Percentiles rank a stretch among this genome's conserved stretches.
Evolutionary conservation across 139 green algal genomes (phyloP).

Genomic region (Ulvella scutata): DNA sequence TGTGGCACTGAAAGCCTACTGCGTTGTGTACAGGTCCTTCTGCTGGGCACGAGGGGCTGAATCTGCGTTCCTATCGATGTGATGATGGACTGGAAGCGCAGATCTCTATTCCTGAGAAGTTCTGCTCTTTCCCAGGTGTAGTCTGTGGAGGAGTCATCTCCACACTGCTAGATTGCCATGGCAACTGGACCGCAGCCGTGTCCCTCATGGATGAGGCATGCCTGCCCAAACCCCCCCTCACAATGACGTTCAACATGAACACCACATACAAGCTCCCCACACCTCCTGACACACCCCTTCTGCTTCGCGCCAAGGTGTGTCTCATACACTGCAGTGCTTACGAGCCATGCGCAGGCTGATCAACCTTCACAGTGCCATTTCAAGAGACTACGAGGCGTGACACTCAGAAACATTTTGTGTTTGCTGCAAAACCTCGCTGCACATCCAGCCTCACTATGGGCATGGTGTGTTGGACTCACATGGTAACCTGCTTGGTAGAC

Average conservation of each 20-base stretch:
- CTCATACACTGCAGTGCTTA: too few species aligned
- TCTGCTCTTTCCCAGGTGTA: slow-evolving; percentile 29
- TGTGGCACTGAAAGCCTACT: too few species aligned
- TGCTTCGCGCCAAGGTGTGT: slow-evolving; percentile 39
- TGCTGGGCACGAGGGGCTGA: slow-evolving; percentile 32
- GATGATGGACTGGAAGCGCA: slow-evolving; percentile 40
- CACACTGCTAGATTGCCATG: slow-evolving; percentile 65
- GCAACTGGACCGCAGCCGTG: slow-evolving; percentile 47
- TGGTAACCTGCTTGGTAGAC: too few species aligned
- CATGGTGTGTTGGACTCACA: too few species aligned
- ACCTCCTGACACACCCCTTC: slow-evolving; percentile 32
- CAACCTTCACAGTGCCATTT: too few species aligned
- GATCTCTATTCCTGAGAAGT: slow-evolving; percentile 10
- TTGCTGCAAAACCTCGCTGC: too few species aligned
- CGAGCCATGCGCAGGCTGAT: not conserved
- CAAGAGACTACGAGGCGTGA: too few species aligned
- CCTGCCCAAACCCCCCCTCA: slow-evolving; percentile 60
- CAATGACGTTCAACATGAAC: slow-evolving; percentile 41
- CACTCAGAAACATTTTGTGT: too few species aligned
- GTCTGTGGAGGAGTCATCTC: slow-evolving; percentile 62
- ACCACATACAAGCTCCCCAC: slow-evolving; percentile 48
- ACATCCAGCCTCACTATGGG: too few species aligned
- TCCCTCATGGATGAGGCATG: slow-evolving; percentile 59
- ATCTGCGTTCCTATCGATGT: slow-evolving; percentile 36
- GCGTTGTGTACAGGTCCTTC: slow-evolving; percentile 22